A percentile compares a stretch with the other conserved stretches of the same genome.
Conservation (phyloP, 2,329 filamentous ascomycete species). For the Pyricularia pennisetigena region DNA sequence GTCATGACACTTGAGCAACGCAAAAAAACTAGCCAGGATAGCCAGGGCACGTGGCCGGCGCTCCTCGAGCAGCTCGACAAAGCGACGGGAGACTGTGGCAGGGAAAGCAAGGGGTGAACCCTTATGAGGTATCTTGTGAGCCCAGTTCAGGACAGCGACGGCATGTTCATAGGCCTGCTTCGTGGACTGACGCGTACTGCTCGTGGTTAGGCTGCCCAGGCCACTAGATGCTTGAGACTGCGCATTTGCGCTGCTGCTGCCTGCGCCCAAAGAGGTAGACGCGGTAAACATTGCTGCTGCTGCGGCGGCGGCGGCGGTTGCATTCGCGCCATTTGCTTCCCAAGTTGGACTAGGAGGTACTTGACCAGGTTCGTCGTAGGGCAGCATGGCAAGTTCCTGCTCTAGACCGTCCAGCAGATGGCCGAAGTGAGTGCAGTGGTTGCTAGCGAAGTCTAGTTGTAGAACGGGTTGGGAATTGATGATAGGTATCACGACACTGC, state of each 20-base stretch:
- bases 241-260: not conserved
- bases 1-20: constrained; percentile 51
- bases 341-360: not conserved
- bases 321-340: not conserved
- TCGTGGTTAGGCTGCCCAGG: not conserved
- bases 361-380: constrained; percentile 9
- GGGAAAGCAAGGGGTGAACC: constrained; percentile 53
- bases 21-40: constrained; percentile 58
- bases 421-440: constrained; percentile 48
- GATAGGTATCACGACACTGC: constrained; percentile 46
- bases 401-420: constrained; percentile 48
- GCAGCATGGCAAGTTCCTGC: constrained; percentile 35
- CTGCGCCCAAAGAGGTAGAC: not conserved
- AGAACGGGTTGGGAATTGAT: constrained; percentile 55
- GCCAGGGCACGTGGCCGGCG: constrained; percentile 51
- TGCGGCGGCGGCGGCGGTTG: not conserved
- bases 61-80: constrained; percentile 48
- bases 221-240: not conserved
- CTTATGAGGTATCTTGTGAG: constrained; percentile 48
- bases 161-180: constrained; percentile 52
- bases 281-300: not conserved
- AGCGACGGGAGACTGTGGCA: constrained; percentile 51
- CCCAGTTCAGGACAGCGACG: constrained; percentile 58
- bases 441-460: constrained; percentile 46
- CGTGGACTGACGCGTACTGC: constrained; percentile 16